Conservation (phyloP, 768 basidiomycete species). For the Infundibulicybe gibba region DNA sequence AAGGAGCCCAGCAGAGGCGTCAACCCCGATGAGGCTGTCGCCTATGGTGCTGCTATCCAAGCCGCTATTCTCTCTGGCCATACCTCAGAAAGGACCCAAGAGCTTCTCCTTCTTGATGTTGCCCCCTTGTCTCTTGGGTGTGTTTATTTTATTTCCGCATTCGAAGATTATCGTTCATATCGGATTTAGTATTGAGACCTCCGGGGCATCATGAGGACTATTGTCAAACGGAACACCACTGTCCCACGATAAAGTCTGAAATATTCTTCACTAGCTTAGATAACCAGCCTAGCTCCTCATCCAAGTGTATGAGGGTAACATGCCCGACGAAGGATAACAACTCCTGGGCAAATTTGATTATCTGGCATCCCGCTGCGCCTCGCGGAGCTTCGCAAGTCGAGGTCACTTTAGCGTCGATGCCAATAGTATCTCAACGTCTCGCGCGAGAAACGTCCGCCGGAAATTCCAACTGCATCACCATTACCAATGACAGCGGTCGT, state of each 20-base stretch:
- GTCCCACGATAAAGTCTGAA: conserved; percentile 99
- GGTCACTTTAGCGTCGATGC: conserved; percentile 97
- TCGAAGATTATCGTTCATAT: conserved; percentile 28
- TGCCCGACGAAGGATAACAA: no score
- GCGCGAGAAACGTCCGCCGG: conserved; percentile 96
- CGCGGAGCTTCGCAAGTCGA: conserved; percentile 98
- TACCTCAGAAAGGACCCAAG: conserved; percentile 97
- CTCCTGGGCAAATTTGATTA: no score
- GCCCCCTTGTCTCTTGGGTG: no score
- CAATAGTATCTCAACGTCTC: conserved; percentile 96
- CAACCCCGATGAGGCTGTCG: conserved; percentile 99
- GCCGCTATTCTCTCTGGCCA: no score
- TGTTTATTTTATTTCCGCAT: conserved; percentile 38
- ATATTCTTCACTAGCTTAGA: conserved; percentile 98
- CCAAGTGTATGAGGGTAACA: conserved; percentile 99
- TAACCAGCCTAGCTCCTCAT: conserved; percentile 98
- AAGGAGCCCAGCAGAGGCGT: no score
- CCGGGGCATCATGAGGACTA: conserved; percentile 98
- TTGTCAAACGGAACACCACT: conserved; percentile 98
- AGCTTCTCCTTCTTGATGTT: conserved; percentile 93
- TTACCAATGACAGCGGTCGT: conserved; percentile 96
- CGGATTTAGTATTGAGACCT: conserved; percentile 82
- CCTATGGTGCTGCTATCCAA: no score
- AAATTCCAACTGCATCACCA: conserved; percentile 91
- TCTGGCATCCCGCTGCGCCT: no score